Percentiles rank a stretch among this genome's conserved stretches.
phyloP scores from a whole-genome alignment of 192 early-diverging fungal genomes.

The Coemansia sp. region DNA sequence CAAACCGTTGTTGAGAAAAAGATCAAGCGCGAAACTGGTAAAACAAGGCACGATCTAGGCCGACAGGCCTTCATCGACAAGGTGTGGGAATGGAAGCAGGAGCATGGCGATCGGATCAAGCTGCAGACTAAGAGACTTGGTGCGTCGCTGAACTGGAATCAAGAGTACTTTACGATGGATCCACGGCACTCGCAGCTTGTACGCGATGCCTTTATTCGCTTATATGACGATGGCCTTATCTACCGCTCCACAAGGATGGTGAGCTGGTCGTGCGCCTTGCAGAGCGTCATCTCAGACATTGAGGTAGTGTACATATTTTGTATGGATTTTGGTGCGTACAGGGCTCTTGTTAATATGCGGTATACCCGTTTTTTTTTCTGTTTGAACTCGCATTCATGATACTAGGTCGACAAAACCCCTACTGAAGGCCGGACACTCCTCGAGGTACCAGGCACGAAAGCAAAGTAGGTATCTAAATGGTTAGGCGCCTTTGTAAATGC shows the following conservation, averaged over 20 bases:
- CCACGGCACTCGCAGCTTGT: constrained; percentile 69
- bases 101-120: constrained; percentile 78
- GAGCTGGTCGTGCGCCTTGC: constrained; percentile 94
- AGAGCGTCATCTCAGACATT: constrained; percentile 95
- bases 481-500: neutral
- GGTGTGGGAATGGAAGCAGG: constrained; percentile 86
- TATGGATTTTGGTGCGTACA: neutral
- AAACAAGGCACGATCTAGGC: constrained; percentile 84
- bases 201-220: constrained; percentile 83
- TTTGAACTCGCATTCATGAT: neutral
- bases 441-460: constrained; percentile 73
- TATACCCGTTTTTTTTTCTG: neutral
- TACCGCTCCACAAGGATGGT: constrained; percentile 92
- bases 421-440: constrained; percentile 70
- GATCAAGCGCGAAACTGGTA: constrained; percentile 48
- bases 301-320: constrained; percentile 56
- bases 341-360: neutral
- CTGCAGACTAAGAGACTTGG: constrained; percentile 81
- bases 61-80: constrained; percentile 80
- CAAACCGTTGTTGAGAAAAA: constrained; percentile 96
- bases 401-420: constrained; percentile 77
- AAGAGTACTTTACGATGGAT: constrained; percentile 91
- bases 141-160: constrained; percentile 85
- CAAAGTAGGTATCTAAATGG: constrained; percentile 49
- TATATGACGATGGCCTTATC: constrained; percentile 86